Evolutionary conservation across 2,329 filamentous ascomycete species (phyloP).

Genomic region (Apiospora phragmitis): DNA sequence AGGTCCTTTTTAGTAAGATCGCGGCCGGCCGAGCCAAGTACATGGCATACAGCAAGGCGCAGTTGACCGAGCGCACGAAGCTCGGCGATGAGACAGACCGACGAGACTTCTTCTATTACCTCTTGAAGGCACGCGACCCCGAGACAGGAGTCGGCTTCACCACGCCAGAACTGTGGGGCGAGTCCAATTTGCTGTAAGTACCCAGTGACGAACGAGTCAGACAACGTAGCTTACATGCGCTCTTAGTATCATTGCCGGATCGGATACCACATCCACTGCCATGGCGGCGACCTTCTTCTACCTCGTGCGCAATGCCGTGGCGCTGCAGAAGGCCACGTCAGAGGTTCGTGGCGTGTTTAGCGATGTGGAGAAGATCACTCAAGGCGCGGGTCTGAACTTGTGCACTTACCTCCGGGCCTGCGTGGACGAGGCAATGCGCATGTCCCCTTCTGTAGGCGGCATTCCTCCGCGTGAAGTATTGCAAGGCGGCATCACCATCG

Average conservation of each 20-base stretch:
- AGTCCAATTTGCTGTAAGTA: conserved; percentile 65
- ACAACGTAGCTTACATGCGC: neutral
- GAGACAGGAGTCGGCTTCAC: conserved; percentile 68
- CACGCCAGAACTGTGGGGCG: conserved; percentile 67
- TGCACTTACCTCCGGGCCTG: conserved; percentile 64
- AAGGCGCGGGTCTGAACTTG: conserved; percentile 48
- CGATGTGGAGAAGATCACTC: conserved; percentile 54
- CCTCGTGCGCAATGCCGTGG: conserved; percentile 52
- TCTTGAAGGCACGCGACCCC: conserved; percentile 70
- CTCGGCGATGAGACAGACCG: conserved; percentile 66
- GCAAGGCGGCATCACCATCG: conserved; percentile 53
- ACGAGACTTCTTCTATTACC: conserved; percentile 75
- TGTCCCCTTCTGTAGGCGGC: conserved; percentile 62
- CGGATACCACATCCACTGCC: conserved; percentile 71
- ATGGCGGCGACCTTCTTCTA: conserved; percentile 65
- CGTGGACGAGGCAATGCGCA: conserved; percentile 65
- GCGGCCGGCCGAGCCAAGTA: conserved; percentile 68
- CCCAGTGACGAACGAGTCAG: neutral
- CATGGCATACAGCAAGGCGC: conserved; percentile 69
- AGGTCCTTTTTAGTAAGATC: conserved; percentile 66
- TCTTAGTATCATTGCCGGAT: conserved; percentile 64
- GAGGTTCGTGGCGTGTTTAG: conserved; percentile 56
- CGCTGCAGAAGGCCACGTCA: conserved; percentile 46
- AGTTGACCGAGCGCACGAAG: conserved; percentile 66
- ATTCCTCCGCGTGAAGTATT: conserved; percentile 61